Evolutionary conservation across 2,329 filamentous ascomycete species (phyloP), one percentile per base, ranked within the genome.

Genomic region (Trichophyton benhamiae): DNA sequence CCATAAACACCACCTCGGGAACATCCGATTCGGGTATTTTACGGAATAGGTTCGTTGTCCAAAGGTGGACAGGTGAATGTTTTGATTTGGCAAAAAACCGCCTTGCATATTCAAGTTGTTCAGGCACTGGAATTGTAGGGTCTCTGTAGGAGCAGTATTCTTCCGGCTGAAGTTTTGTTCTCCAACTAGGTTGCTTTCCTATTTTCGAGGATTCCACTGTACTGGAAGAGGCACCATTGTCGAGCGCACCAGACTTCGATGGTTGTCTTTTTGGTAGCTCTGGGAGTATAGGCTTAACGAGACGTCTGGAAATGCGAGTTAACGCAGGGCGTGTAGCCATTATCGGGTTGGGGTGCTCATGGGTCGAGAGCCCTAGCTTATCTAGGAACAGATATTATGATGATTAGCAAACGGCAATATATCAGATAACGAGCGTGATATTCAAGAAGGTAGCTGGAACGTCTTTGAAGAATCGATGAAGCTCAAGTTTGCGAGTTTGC

Each of bases 1-100:
- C 86, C 3, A 89, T 77, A 68, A 89, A 87, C 46, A 81, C 82
- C 13, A 87, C 79, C 75, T 87, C 83, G 0, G 83, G 83, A 33
- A 80, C 74, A 25, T 72, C 67, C 7, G 78, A 77, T 61, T 76
- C 74, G 6, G 83, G 80, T 62, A 86, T 81, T 2, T 76, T 75
- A 65, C 81, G 82, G 72, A 88, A 88, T 62, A 81, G 78, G 15
- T 78, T 76, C 5, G 81, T 78, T 2, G 81, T 83, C 78, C 82
- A 86, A 61, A 87, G 76, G 65, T 85, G 79, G n/a, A 73, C 69
- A 4, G 79, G 82, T 0, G 76, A 76, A 57, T 79, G 75, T 71
- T 69, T 81, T 64, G 65, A 71, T 0, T 69, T 68, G 1, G 71
- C 67, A 67, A 82, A 82, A 65, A 82, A 74, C 25, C 71, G 72